These are phyloP conservation scores for Penicillium paxilli DNA, from an alignment of 495 filamentous ascomycete genomes.

Conservation along the genomic window DNA sequence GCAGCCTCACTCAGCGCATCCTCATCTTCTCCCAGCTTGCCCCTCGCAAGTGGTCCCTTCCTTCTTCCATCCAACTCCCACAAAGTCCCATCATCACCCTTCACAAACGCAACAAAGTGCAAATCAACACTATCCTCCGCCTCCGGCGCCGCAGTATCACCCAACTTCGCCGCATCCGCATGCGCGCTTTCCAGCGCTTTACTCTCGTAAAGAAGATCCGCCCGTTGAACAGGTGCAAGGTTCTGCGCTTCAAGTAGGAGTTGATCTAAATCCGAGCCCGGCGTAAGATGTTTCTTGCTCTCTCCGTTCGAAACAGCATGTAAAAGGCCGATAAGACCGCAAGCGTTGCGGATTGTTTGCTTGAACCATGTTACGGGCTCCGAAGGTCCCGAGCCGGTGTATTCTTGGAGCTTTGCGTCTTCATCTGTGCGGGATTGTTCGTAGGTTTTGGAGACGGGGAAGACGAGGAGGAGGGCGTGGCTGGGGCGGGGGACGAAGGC, in stretches of 20 bases:
- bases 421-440: conserved; percentile 64
- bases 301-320: conserved; percentile 71
- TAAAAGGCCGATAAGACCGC: conserved; percentile 79
- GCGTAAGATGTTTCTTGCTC: conserved; percentile 40
- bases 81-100: conserved; percentile 63
- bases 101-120: conserved; percentile 88
- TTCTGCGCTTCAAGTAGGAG: conserved; percentile 47
- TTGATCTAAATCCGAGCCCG: conserved; percentile 46
- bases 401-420: conserved; percentile 55
- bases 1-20: conserved; percentile 70
- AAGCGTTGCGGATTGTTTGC: conserved; percentile 87
- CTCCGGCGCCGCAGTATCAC: conserved; percentile 70
- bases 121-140: conserved; percentile 68
- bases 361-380: conserved; percentile 84
- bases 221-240: conserved; percentile 53
- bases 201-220: conserved; percentile 71
- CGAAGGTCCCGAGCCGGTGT: conserved; percentile 47
- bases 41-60: conserved; percentile 68
- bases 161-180: conserved; percentile 64
- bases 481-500: conserved; percentile 81
- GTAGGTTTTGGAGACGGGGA: conserved; percentile 73
- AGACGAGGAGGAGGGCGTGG: conserved; percentile 80
- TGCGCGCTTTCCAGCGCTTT: conserved; percentile 71
- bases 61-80: conserved; percentile 86
- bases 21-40: conserved; percentile 53